Evolutionary conservation across 306 rosid genomes (phyloP), one percentile per base, ranked within the genome.

Genomic region (Malus asiatica): DNA sequence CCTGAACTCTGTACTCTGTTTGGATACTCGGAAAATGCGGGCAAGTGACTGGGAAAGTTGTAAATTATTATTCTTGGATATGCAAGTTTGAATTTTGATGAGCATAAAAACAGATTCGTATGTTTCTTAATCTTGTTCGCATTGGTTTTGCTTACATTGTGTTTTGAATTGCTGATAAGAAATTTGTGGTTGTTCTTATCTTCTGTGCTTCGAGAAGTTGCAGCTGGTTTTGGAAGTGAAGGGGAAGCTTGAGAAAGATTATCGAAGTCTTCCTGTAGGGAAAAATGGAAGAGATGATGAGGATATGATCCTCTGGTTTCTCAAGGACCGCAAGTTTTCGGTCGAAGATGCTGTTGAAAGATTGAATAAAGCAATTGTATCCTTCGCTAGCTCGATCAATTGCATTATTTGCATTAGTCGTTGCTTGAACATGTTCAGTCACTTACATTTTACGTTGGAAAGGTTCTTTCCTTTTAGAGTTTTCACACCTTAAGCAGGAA

Each of bases 271-370:
- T 75, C 99, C 97, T 27, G 80, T 88, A 2, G 99, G 99, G 23
- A 86, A 72, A 76, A 87, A 92, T 82, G 99, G 99, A 75, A 89
- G 99, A 77, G 97, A 95, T 78, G 99, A 95, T n/a, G 99, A 95
- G 77, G 96, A 95, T 74, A 79, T 95, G 97, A 95, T 95, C 80
- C 80, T 87, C 38, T 90, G 97, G 99, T 95, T 92, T 85, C 97
- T 95, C 51, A 90, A 85, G 85, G 99, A 95, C 77, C 87, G 99
- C 15, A 89, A 81, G 44, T 95, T 89, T 78, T 88, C 87, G 40
- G 89, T 87, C 27, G 86, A 83, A 9, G 93, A 95, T 13, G 84
- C 97, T 46, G 82, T 82, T 78, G 83, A 83, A 51, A 95, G 89
- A 80, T 80, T 92, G 89, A 80, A 86, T 18, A 92, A 84, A 87